Base-by-base conservation (phyloP, 495 filamentous ascomycete species). In the Sabuloglossum arenarium region DNA sequence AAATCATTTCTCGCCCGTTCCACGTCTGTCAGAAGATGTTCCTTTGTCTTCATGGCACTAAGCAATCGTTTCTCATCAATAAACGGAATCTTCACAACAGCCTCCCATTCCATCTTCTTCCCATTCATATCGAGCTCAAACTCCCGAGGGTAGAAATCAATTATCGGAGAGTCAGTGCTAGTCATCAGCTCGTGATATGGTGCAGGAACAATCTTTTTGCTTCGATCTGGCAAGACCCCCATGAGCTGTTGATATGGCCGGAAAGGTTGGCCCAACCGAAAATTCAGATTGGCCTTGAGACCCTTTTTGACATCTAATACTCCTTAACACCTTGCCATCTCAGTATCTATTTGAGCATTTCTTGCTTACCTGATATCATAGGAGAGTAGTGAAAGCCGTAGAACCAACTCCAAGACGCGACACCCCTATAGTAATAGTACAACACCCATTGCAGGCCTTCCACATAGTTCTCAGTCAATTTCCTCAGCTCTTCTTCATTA, bases 51-150 rank as follows among this genome's bases (percentile, higher is more conserved):
- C 79, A 99, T 91, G 11, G 90, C 93, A 32, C 72, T 70, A 37
- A 99, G 72, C 19, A 99, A 70, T 3, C 93, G 77, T 53, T 77
- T 74, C 65, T 97, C 89, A 30, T 97, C 88, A 61, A 99, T 99
- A 69, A 99, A 99, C 0, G 93, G 93, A 59, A 99, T 97, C 69
- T 95, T 96, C 54, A 97, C 88, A 39, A 99, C 89, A 30, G 91
- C 93, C 63, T 99, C 93, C 93, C 93, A 99, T 61, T 97, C 93
- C 88, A 94, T 93, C 72, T 94, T 99, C 75, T 99, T 99, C 56
- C 93, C 93, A 62, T 97, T 96, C 90, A 97, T 96, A 64, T 99
- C 93, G 21, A 99, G 76, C 60, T 95, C 88, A 60, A 99, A 99
- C 59, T 97, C 90, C 57, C 90, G 78, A 28, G 93, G 93, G 63